phyloP scores from a whole-genome alignment of 352 stramenopile species.

The Globisporangium nagaii region DNA sequence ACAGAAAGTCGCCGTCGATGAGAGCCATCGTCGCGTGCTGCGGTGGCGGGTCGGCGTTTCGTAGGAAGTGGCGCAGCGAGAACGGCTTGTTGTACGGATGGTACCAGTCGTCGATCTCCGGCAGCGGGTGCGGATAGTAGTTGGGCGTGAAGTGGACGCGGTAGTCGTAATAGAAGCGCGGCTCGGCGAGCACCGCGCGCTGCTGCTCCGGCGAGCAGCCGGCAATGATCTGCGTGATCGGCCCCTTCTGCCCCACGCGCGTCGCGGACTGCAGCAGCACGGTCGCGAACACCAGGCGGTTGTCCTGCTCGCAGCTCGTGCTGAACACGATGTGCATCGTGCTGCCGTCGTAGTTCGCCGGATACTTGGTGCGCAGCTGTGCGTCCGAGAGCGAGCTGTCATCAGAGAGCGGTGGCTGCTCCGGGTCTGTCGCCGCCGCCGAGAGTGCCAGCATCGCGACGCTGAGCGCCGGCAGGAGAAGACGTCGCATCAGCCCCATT shows the following conservation, averaged over 20 bases:
- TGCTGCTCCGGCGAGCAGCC: slow-evolving; percentile 14
- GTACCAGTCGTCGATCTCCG: slow-evolving; percentile 19
- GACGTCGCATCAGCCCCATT: too few relatives aligned
- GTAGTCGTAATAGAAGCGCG: slow-evolving; percentile 20
- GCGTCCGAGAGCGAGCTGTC: not conserved
- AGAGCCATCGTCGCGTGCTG: slow-evolving; percentile 17
- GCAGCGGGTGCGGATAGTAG: slow-evolving; percentile 15
- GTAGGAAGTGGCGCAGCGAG: slow-evolving; percentile 20
- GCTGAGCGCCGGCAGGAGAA: too few relatives aligned
- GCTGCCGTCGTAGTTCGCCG: slow-evolving; percentile 11
- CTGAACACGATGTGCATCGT: slow-evolving; percentile 27
- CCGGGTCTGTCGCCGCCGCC: too few relatives aligned
- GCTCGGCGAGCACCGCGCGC: slow-evolving; percentile 4
- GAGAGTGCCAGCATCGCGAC: too few relatives aligned
- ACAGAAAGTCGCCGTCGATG: slow-evolving; percentile 19
- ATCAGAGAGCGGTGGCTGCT: not conserved
- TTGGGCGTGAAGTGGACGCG: slow-evolving; percentile 20
- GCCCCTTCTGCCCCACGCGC: slow-evolving; percentile 15
- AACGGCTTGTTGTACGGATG: slow-evolving; percentile 26
- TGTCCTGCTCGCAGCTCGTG: slow-evolving; percentile 17
- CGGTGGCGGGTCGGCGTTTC: slow-evolving; percentile 17
- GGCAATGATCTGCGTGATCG: slow-evolving; percentile 28
- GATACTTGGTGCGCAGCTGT: slow-evolving; percentile 1
- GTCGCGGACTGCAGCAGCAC: slow-evolving; percentile 18
- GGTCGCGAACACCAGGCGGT: slow-evolving; percentile 15